Evolutionary conservation across 2,329 filamentous ascomycete species (phyloP).

Genomic region (Decorospora gaudefroyi): DNA sequence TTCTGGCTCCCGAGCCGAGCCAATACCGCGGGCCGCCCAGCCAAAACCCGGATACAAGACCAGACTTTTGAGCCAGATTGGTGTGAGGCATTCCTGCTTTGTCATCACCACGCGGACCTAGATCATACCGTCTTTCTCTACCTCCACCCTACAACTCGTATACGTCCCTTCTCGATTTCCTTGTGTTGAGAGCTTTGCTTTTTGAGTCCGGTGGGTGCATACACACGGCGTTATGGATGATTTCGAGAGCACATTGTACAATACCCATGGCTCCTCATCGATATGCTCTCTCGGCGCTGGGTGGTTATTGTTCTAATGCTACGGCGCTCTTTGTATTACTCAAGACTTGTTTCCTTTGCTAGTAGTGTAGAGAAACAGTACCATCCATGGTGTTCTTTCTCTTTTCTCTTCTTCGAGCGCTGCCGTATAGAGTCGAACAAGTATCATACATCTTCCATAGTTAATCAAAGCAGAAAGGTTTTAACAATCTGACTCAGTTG

Average conservation of each 20-base stretch:
- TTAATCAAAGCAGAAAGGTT: background rate
- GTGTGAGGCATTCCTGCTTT: no score
- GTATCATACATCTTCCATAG: background rate
- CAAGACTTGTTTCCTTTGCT: slow-evolving; percentile 2
- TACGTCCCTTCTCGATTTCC: slow-evolving; percentile 4
- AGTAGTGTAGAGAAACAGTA: slow-evolving; percentile 3
- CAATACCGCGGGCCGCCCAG: slow-evolving; percentile 50
- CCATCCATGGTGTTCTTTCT: background rate
- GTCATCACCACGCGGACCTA: no score
- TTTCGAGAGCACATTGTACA: slow-evolving; percentile 7
- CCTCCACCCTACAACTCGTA: background rate
- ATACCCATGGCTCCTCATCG: slow-evolving; percentile 15
- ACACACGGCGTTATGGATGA: slow-evolving; percentile 12
- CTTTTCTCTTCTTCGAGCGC: slow-evolving; percentile 8
- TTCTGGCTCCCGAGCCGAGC: slow-evolving; percentile 52
- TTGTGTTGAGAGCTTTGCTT: slow-evolving; percentile 3
- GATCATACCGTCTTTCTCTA: slow-evolving; percentile 1
- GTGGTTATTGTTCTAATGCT: background rate
- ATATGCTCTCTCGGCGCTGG: slow-evolving; percentile 1
- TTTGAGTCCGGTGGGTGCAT: no score
- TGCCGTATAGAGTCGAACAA: background rate
- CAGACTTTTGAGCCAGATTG: slow-evolving; percentile 49
- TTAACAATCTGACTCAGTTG: background rate
- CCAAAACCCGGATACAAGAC: slow-evolving; percentile 52
- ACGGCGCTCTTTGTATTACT: slow-evolving; percentile 16